Evolutionary conservation across 1,139 yeast species (phyloP).

Genomic region (Yarrowia galli): DNA sequence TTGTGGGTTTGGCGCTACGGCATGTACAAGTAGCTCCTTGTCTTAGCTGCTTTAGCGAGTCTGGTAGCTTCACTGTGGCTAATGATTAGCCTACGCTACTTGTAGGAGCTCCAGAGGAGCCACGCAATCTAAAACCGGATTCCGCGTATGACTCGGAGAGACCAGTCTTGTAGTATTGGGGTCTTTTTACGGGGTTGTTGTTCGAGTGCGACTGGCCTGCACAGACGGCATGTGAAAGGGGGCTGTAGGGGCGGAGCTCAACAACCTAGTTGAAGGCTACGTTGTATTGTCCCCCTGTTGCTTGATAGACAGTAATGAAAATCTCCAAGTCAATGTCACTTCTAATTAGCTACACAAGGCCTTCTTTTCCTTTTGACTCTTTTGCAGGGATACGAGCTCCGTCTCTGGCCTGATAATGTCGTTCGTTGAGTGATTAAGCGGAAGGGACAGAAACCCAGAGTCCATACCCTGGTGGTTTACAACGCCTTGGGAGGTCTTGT

Average conservation of each 20-base stretch:
- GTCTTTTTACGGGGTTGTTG: too few relatives aligned
- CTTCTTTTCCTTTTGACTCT: not conserved
- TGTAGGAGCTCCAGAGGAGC: too few relatives aligned
- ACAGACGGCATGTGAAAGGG: not conserved
- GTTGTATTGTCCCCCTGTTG: not conserved
- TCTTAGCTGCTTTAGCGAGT: too few relatives aligned
- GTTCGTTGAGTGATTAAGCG: not conserved
- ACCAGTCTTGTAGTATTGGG: not conserved
- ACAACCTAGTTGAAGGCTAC: not conserved
- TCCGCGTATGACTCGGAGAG: too few relatives aligned
- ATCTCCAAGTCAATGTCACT: not conserved
- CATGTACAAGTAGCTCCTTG: too few relatives aligned
- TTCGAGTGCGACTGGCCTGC: too few relatives aligned
- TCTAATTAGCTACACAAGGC: not conserved
- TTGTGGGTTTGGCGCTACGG: not conserved
- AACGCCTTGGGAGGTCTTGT: not conserved
- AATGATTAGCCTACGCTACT: too few relatives aligned
- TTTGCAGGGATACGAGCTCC: not conserved
- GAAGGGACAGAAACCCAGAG: not conserved
- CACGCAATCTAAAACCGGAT: not conserved
- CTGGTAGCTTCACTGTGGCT: too few relatives aligned
- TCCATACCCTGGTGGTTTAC: not conserved
- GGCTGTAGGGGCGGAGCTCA: not conserved
- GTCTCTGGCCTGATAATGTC: not conserved
- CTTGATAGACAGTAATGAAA: slow-evolving; percentile 7